These are phyloP conservation scores for Hibiscus mutabilis DNA, from an alignment of 345 rosid genomes.

Conservation along the genomic window DNA sequence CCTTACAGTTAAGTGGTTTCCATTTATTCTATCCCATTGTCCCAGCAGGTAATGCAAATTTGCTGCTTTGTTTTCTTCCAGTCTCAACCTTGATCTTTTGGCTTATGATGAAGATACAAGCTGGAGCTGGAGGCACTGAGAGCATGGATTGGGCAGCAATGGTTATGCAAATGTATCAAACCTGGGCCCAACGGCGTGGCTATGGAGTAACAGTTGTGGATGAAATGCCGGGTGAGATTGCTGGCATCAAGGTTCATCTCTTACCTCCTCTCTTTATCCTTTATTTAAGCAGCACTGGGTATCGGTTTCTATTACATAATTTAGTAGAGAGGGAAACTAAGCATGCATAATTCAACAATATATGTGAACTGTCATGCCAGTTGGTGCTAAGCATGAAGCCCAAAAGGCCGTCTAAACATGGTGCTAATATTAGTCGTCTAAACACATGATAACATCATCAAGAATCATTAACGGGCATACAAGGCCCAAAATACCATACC, in stretches of 20 bases:
- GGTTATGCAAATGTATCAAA: conserved; percentile 90
- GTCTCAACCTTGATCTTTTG: conserved; percentile 8
- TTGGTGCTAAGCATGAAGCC: not conserved
- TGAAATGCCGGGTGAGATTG: conserved; percentile 86
- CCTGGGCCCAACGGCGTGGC: conserved; percentile 71
- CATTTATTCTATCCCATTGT: no score
- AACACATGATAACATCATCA: no score
- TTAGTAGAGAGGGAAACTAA: not conserved
- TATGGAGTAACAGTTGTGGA: conserved; percentile 61
- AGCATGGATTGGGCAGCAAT: conserved; percentile 97
- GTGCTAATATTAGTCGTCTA: no score
- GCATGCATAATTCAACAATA: not conserved
- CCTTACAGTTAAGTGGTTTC: not conserved
- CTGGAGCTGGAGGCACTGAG: conserved; percentile 98
- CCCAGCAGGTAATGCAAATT: no score
- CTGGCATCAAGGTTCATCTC: conserved; percentile 83
- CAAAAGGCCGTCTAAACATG: no score
- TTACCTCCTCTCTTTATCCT: conserved; percentile 9
- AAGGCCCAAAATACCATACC: no score
- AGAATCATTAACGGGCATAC: no score
- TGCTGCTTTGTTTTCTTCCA: not conserved
- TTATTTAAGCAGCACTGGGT: not conserved
- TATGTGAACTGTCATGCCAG: not conserved
- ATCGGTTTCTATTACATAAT: not conserved
- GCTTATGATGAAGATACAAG: conserved; percentile 63